Evolutionary conservation across 2,329 filamentous ascomycete species (phyloP), one percentile per base, ranked within the genome.

Genomic region (Paecilomyces dactylethromorphus): DNA sequence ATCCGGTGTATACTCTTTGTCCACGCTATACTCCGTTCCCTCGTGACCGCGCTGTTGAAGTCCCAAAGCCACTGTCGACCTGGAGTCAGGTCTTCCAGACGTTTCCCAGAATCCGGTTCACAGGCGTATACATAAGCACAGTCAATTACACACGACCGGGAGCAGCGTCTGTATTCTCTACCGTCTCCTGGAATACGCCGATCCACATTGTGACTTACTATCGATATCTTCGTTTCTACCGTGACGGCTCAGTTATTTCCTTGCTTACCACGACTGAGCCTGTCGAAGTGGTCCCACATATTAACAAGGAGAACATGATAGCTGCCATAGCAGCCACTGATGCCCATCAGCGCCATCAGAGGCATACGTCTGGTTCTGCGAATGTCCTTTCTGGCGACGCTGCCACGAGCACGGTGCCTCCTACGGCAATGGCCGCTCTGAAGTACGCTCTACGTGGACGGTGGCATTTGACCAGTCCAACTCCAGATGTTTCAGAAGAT

Each of bases 181-280:
- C 86, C 57, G 77, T 88, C 18, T 88, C 89, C 1, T 96, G 92
- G 91, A 81, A 79, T 67, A 88, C 84, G 24, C 92, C 92, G 8
- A 88, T 97, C 35, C 92, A 96, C 71, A 95, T 97, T 59, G 92
- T 99, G 54, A 99, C 94, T 0, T 99, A 97, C 77, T 99, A 96
- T 78, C 91, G 94, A 59, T 99, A 97, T 76, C 84, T 99, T 3
- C 90, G 94, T 56, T 94, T 99, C 78, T 94, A 94, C 78, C 89
- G 92, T 24, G 91, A 97, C 73, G 94, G 94, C 29, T 88, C 89
- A 1, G 86, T 84, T 63, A 87, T 97, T 60, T 91, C 87, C 57
- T 82, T 99, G 1, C 82, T 95, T 35, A 91, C 89, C 0, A 95
- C 90, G 0, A 77, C 84, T 4, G 91, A 96, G 70, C 94, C 94